These are phyloP conservation scores for Dittrichia graveolens DNA, from an alignment of 129 eudicot genomes.

Conservation along the genomic window DNA sequence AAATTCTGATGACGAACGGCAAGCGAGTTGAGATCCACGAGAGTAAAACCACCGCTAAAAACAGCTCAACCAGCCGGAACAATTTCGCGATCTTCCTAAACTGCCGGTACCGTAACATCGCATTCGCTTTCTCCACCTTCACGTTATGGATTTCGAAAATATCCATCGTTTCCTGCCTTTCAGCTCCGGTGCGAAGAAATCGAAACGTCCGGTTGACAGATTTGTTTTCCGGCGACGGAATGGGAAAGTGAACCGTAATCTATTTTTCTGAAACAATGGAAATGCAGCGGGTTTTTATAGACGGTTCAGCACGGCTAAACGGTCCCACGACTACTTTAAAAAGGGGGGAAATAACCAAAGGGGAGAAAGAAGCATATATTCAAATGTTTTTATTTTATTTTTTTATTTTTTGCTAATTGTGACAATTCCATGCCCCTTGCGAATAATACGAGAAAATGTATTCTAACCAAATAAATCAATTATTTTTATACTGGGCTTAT, in stretches of 20 bases:
- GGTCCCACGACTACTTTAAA: conserved; percentile 31
- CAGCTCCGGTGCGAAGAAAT: not conserved
- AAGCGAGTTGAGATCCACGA: conserved; percentile 70
- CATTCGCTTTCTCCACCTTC: conserved; percentile 47
- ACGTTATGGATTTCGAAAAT: conserved; percentile 41
- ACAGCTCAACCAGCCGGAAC: conserved; percentile 60
- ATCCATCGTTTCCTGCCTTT: conserved; percentile 35
- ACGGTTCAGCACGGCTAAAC: conserved; percentile 22
- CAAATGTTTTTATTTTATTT: conserved; percentile 22
- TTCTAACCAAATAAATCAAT: not conserved
- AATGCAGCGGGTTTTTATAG: conserved; percentile 33
- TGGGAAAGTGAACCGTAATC: conserved; percentile 11
- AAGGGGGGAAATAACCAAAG: conserved; percentile 31
- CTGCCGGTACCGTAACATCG: conserved; percentile 40
- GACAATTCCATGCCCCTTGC: not conserved
- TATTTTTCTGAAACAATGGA: conserved; percentile 8
- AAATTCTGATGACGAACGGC: conserved; percentile 58
- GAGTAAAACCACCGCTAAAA: conserved; percentile 36
- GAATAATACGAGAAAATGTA: not conserved
- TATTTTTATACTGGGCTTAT: not conserved
- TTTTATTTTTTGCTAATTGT: not conserved
- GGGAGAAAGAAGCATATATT: conserved; percentile 25
- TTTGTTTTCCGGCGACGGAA: conserved; percentile 21
- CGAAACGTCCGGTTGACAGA: not conserved
- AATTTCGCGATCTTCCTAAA: conserved; percentile 45